Conservation (phyloP, 2,329 filamentous ascomycete species). For the Neofusicoccum umdonicola region DNA sequence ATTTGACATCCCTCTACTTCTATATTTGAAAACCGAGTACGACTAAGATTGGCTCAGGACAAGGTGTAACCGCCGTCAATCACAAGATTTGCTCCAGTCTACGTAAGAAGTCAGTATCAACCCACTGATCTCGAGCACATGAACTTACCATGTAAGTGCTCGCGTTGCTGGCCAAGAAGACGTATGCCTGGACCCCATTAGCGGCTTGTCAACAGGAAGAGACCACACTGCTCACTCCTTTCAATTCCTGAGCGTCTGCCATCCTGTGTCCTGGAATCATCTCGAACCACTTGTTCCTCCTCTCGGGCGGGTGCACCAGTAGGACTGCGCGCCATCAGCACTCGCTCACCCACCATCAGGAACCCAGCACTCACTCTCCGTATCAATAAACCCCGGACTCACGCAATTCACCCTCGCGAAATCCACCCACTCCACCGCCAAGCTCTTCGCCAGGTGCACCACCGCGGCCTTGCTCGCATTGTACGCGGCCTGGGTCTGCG, state of each 20-base stretch:
- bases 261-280: constrained; percentile 11
- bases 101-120: neutral
- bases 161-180: constrained; percentile 16
- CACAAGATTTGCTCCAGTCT: constrained; percentile 12
- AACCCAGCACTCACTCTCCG: constrained; percentile 6
- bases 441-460: constrained; percentile 23
- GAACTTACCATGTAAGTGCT: constrained; percentile 15
- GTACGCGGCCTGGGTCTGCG: constrained; percentile 38
- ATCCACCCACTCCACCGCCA: constrained; percentile 26
- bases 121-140: neutral
- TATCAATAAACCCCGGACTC: constrained; percentile 16
- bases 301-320: constrained; percentile 2
- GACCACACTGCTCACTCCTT: neutral
- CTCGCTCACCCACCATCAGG: too few relatives aligned
- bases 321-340: neutral
- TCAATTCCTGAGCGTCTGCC: constrained; percentile 10
- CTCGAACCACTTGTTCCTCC: constrained; percentile 12
- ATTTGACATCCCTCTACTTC: too few relatives aligned
- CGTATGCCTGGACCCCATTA: neutral
- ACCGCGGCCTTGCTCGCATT: constrained; percentile 24
- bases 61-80: constrained; percentile 15
- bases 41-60: neutral
- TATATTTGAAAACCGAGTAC: neutral
- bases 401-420: constrained; percentile 20
- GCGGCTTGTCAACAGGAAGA: neutral